Conservation (phyloP, 140 eudicot species). For the Erigeron philadelphicus region DNA sequence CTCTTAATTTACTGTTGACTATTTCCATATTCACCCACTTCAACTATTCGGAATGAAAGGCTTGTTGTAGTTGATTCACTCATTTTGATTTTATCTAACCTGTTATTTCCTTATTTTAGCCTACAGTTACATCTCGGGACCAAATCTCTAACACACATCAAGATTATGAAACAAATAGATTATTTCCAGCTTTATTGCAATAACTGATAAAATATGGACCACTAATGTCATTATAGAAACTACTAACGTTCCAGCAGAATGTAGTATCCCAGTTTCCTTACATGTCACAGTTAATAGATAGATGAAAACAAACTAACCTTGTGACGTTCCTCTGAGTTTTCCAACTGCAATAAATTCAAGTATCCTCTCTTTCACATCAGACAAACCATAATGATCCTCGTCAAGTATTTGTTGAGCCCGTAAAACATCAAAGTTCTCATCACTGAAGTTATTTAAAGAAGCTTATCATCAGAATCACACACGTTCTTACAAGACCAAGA, state of each 20-base stretch:
- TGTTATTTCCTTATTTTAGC: not conserved
- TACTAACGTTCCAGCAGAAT: not conserved
- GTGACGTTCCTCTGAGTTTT: slow-evolving; percentile 92
- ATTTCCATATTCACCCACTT: too few species aligned
- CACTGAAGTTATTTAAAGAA: slow-evolving; percentile 44
- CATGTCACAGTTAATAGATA: slow-evolving; percentile 5
- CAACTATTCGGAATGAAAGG: too few species aligned
- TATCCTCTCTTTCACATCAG: slow-evolving; percentile 94
- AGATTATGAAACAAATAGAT: not conserved
- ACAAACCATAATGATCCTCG: slow-evolving; percentile 96
- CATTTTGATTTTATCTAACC: not conserved
- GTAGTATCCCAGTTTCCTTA: not conserved
- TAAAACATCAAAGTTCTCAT: slow-evolving; percentile 85
- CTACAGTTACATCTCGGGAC: not conserved
- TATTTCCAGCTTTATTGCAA: not conserved
- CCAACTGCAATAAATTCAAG: slow-evolving; percentile 98
- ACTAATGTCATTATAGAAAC: not conserved
- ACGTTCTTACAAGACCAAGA: slow-evolving; percentile 17
- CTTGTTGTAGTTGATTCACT: not conserved
- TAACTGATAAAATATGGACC: not conserved
- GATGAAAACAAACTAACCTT: slow-evolving; percentile 52
- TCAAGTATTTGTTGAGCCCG: slow-evolving; percentile 84
- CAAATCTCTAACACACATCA: not conserved
- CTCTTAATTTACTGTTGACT: too few species aligned
- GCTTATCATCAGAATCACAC: slow-evolving; percentile 20